These are phyloP conservation scores for Cyclospora cayetanensis DNA, from an alignment of 169 alveolate species.

Conservation along the genomic window DNA sequence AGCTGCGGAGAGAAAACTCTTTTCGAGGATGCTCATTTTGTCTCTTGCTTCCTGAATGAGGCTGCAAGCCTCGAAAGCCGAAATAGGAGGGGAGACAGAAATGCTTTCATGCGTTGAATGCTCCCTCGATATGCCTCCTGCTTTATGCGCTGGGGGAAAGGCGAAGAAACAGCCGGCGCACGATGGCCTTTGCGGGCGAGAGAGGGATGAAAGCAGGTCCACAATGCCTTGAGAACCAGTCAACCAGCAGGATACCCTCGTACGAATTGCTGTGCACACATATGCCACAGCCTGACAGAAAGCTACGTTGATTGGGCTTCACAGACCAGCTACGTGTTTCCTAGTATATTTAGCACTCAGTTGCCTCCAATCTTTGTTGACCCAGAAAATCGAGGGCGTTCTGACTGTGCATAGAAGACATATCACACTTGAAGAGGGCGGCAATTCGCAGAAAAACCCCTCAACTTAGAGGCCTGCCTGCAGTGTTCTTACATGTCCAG, in stretches of 20 bases:
- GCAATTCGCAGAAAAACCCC: too few species aligned
- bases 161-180: slow-evolving; percentile 37
- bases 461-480: too few species aligned
- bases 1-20: neutral
- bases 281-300: too few species aligned
- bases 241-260: slow-evolving; percentile 56
- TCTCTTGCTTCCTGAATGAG: slow-evolving; percentile 53
- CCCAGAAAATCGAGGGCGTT: too few species aligned
- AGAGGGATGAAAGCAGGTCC: slow-evolving; percentile 39
- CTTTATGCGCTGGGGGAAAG: neutral
- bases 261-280: slow-evolving; percentile 52
- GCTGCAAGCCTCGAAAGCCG: slow-evolving; percentile 45
- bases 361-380: too few species aligned
- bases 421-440: too few species aligned
- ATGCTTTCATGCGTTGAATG: neutral
- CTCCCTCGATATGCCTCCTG: neutral
- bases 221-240: slow-evolving; percentile 33
- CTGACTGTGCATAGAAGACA: too few species aligned
- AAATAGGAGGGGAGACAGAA: neutral
- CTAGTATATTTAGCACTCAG: too few species aligned
- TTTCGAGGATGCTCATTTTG: slow-evolving; percentile 3
- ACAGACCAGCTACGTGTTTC: too few species aligned
- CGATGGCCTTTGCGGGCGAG: slow-evolving; percentile 20
- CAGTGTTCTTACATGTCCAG: too few species aligned
- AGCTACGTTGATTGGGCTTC: too few species aligned